Conservation (phyloP, 2,329 filamentous ascomycete genomes). For the Didymosphaeria variabile region DNA sequence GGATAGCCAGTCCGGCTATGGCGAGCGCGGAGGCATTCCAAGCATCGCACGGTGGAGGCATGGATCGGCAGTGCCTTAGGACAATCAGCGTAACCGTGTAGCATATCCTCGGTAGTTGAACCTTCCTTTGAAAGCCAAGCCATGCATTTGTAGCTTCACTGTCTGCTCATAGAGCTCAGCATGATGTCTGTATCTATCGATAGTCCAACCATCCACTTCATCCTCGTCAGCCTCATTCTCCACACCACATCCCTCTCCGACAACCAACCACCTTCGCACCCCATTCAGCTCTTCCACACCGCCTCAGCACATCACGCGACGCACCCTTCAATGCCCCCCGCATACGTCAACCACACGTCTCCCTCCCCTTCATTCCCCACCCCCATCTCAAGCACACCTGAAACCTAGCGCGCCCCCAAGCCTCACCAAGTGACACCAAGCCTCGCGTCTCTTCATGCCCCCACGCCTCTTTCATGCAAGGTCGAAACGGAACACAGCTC, state of each 20-base stretch:
- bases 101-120: too few species aligned
- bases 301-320: neutral
- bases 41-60: neutral
- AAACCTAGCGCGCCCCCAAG: slow-evolving; percentile 8
- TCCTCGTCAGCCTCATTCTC: too few species aligned
- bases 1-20: neutral
- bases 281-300: neutral
- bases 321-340: neutral
- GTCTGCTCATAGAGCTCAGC: too few species aligned
- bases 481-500: neutral
- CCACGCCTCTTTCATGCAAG: neutral
- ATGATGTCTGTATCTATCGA: too few species aligned
- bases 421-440: slow-evolving; percentile 5
- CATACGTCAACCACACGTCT: neutral
- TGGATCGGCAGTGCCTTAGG: neutral
- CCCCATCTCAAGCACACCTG: neutral
- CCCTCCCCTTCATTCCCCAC: neutral
- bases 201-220: too few species aligned
- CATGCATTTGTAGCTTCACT: too few species aligned
- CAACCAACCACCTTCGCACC: too few species aligned
- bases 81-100: neutral
- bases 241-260: too few species aligned
- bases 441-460: neutral
- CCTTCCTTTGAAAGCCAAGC: too few species aligned
- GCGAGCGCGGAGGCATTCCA: neutral